Conservation (phyloP, 441 rosid species). For the Rhodomyrtus psidioides region DNA sequence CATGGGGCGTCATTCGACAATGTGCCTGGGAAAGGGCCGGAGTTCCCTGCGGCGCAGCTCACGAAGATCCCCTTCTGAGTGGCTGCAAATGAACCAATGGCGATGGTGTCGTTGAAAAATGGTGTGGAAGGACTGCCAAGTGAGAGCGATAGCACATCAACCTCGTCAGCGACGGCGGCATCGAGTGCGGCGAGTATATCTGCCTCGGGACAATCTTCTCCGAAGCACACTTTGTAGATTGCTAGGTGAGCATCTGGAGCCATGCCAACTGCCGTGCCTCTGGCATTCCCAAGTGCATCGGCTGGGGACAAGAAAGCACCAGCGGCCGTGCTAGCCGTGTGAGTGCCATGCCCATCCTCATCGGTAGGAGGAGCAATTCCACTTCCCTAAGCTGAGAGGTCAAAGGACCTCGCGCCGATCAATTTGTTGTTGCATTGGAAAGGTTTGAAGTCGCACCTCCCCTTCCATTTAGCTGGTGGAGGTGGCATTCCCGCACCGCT, state of each 20-base stretch:
- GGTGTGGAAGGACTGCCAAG: slow-evolving; percentile 18
- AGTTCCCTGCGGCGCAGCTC: slow-evolving; percentile 36
- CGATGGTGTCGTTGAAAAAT: slow-evolving; percentile 19
- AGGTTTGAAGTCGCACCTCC: slow-evolving; percentile 34
- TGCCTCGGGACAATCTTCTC: slow-evolving; percentile 30
- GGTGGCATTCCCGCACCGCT: slow-evolving; percentile 31
- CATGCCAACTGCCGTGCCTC: slow-evolving; percentile 75
- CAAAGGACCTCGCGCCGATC: slow-evolving; percentile 33
- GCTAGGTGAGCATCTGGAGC: slow-evolving; percentile 79
- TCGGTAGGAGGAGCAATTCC: slow-evolving; percentile 19
- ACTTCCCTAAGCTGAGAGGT: slow-evolving; percentile 12
- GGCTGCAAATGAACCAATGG: slow-evolving; percentile 32
- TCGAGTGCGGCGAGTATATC: slow-evolving; percentile 39
- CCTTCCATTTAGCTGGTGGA: slow-evolving; percentile 55
- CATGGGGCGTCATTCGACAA: slow-evolving; percentile 45
- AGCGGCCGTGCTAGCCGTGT: slow-evolving; percentile 71
- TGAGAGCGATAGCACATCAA: slow-evolving; percentile 44
- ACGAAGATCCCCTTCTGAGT: slow-evolving; percentile 36
- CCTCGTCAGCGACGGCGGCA: slow-evolving; percentile 43
- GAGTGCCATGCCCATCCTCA: slow-evolving; percentile 65
- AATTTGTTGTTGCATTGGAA: slow-evolving; percentile 34
- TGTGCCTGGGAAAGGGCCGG: slow-evolving; percentile 24
- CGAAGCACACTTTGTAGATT: slow-evolving; percentile 53
- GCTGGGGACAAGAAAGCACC: slow-evolving; percentile 48
- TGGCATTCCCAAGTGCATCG: slow-evolving; percentile 50